Conservation (phyloP, 495 filamentous ascomycete genomes). For the Aspergillus ostianus region DNA sequence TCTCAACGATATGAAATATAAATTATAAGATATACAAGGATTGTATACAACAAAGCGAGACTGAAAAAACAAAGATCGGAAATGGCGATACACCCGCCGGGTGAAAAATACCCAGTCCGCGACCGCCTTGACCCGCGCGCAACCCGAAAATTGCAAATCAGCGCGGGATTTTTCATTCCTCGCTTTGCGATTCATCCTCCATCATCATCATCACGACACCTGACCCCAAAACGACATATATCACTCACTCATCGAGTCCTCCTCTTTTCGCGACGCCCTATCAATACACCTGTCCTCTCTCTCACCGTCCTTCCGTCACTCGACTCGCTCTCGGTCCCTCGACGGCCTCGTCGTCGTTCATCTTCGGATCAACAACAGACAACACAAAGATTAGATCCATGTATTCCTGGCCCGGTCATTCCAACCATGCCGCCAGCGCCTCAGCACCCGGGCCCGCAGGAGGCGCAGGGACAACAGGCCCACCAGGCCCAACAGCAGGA, state of each 20-base stretch:
- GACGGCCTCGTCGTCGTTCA: no score
- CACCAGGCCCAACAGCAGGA: not conserved
- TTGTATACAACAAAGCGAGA: no score
- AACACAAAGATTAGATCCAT: slow-evolving; percentile 6
- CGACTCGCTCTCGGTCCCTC: no score
- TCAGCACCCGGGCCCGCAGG: not conserved
- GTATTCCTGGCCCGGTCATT: slow-evolving; percentile 26
- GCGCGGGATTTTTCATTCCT: slow-evolving; percentile 12
- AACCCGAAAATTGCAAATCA: slow-evolving; percentile 25
- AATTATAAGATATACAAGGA: no score
- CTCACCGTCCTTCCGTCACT: no score
- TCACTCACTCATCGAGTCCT: not conserved
- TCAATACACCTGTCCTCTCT: not conserved
- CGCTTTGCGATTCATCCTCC: not conserved
- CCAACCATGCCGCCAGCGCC: slow-evolving; percentile 5
- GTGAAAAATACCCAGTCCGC: slow-evolving; percentile 15
- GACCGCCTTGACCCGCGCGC: not conserved
- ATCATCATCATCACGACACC: not conserved
- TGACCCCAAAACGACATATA: no score
- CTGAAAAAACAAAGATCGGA: not conserved
- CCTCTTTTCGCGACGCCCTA: not conserved
- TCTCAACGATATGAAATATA: not conserved
- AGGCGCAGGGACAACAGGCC: not conserved
- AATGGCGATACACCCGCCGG: not conserved
- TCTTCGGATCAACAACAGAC: not conserved